Evolutionary conservation across 768 basidiomycete species (phyloP).

Genomic region (Lentinula boryana): DNA sequence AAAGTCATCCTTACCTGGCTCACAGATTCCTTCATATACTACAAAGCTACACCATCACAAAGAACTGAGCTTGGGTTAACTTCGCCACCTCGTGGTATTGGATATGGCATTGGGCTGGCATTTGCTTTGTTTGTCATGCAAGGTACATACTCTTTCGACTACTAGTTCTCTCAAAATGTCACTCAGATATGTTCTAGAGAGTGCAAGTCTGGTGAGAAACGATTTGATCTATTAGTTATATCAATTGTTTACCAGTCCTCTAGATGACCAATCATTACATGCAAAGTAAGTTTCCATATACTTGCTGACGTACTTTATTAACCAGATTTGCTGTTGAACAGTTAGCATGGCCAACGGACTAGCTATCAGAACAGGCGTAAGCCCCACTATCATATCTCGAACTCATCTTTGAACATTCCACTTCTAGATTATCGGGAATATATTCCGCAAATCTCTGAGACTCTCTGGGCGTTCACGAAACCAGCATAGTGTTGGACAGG

Average conservation of each 20-base stretch:
- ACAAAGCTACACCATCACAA: conserved; percentile 24
- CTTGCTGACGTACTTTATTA: neutral
- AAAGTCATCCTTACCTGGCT: conserved; percentile 46
- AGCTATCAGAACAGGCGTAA: conserved; percentile 28
- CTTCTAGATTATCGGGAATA: conserved; percentile 33
- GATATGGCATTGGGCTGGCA: conserved; percentile 48
- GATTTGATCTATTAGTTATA: neutral
- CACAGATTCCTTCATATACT: conserved; percentile 31
- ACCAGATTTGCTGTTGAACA: conserved; percentile 7
- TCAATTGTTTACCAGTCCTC: neutral
- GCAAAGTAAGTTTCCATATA: conserved; percentile 14
- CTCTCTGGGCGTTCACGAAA: conserved; percentile 54
- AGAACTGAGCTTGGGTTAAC: conserved; percentile 19
- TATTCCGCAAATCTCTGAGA: conserved; percentile 64
- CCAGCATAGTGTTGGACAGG: conserved; percentile 50
- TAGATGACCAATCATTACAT: conserved; percentile 27
- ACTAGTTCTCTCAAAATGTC: neutral
- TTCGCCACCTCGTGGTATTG: conserved; percentile 34
- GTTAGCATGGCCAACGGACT: conserved; percentile 30
- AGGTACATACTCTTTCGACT: conserved; percentile 21
- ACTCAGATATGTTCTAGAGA: conserved; percentile 15
- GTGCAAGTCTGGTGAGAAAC: conserved; percentile 25
- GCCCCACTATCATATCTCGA: conserved; percentile 8
- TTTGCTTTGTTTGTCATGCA: conserved; percentile 49
- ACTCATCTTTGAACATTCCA: neutral